A percentile compares a stretch with the other conserved stretches of the same genome.
Evolutionary conservation across 352 stramenopile genomes (phyloP).

Genomic region (Globisporangium perplexum): DNA sequence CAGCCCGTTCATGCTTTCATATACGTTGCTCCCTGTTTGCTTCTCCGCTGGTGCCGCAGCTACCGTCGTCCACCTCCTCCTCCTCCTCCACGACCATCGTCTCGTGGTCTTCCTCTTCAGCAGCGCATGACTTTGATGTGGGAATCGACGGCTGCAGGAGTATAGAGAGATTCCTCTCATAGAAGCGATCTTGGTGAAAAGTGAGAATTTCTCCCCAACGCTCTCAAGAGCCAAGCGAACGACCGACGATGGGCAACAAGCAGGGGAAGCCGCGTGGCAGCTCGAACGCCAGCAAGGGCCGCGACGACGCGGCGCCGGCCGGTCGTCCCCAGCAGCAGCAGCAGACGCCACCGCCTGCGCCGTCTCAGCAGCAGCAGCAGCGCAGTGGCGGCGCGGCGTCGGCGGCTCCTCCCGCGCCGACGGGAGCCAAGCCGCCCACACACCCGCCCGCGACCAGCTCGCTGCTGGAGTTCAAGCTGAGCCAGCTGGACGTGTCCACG

Average conservation of each 20-base stretch:
- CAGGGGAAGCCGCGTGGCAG: conserved; percentile 51
- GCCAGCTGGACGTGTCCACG: conserved; percentile 59
- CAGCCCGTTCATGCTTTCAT: too few species aligned
- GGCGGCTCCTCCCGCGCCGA: conserved; percentile 10
- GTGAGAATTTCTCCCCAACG: conserved; percentile 21
- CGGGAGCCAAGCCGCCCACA: conserved; percentile 11
- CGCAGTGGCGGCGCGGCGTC: conserved; percentile 1
- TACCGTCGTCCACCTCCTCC: too few species aligned
- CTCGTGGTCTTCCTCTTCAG: too few species aligned
- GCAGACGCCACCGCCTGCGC: conserved; percentile 4
- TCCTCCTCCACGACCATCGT: too few species aligned
- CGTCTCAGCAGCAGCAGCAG: conserved; percentile 12
- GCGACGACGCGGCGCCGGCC: conserved; percentile 16
- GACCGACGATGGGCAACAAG: conserved; percentile 74
- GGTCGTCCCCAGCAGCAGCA: conserved; percentile 11
- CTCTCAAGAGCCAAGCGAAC: neutral
- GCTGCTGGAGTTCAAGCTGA: conserved; percentile 63
- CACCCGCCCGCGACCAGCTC: conserved; percentile 23
- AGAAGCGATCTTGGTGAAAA: neutral
- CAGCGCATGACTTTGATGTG: too few species aligned
- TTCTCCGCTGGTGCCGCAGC: too few species aligned
- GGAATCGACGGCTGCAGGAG: neutral
- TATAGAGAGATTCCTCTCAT: too few species aligned
- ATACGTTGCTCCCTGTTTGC: too few species aligned
- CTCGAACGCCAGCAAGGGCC: conserved; percentile 12